These are phyloP conservation scores for button mushroom (Agaricus bisporus) DNA, from an alignment of 768 basidiomycete species.

Conservation along the genomic window DNA sequence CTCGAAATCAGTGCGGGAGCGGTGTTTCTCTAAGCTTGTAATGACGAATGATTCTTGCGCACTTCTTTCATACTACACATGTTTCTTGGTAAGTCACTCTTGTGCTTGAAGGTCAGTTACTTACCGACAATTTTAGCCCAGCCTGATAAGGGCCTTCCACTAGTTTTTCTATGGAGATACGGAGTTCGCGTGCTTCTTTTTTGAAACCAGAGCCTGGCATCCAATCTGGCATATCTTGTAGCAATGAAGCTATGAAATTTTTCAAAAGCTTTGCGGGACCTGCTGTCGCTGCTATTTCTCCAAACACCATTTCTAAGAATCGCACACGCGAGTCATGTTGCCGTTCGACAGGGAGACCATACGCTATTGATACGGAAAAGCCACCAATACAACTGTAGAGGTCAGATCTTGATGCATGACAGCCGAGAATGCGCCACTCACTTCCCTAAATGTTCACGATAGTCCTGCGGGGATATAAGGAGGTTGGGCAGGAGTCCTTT, in stretches of 20 bases:
- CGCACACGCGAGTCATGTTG: not conserved
- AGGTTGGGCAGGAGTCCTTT: not conserved
- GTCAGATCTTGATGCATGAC: not conserved
- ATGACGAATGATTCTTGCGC: not conserved
- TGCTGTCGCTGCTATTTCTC: slow-evolving; percentile 4
- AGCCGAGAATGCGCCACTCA: not conserved
- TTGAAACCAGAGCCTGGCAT: slow-evolving; percentile 31
- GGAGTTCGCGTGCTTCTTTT: slow-evolving; percentile 23
- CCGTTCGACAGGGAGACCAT: slow-evolving; percentile 3
- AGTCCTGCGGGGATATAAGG: not conserved
- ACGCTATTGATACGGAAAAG: not conserved
- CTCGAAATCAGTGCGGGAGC: not conserved
- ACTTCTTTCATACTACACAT: not conserved
- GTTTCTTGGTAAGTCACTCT: not conserved
- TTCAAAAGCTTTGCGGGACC: slow-evolving; percentile 25
- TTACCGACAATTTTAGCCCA: not conserved
- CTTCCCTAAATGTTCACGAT: not conserved
- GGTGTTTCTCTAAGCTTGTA: not conserved
- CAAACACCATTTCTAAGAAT: not conserved
- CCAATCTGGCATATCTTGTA: slow-evolving; percentile 28
- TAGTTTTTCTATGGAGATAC: slow-evolving; percentile 14
- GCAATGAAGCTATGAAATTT: slow-evolving; percentile 21
- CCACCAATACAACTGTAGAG: not conserved
- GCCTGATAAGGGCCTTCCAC: slow-evolving; percentile 17
- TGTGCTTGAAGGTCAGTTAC: not conserved